Evolutionary conservation across 768 basidiomycete genomes (phyloP), one percentile per base, ranked within the genome.

Genomic region (Tricholoma hemisulphureum): DNA sequence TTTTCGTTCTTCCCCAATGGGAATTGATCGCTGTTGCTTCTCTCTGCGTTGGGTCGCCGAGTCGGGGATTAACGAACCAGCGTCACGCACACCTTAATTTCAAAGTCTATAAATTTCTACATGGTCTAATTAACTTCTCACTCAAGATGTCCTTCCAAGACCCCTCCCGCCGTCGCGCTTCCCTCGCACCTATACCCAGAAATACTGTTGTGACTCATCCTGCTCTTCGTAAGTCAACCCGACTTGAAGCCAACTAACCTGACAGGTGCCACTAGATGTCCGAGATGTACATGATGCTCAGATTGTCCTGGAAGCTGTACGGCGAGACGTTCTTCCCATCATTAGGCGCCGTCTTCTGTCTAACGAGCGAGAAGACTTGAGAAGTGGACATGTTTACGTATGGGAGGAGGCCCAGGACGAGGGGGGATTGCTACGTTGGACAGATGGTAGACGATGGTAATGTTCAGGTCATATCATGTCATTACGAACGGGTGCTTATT

Each of bases 371-470:
- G 88, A 89, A 31, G 83, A 86, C 39, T 75, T 92, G 4, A 68
- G 68, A 35, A 88, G 88, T 51, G 90, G 90, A 2, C 88, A 91
- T 58, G 82, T 92, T 39, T 92, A 90, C 63, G 90, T 92, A 35
- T 92, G 90, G 90, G 89, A 92, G 64, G 90, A 92, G 69, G 87
- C 88, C 3, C 89, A 88, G 61, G 89, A 89, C 50, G 87, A 86
- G 50, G 85, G 83, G 6, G 77, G 77, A 16, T 73, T 89, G 34
- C 75, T 91, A 57, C 80, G 90, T 23, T 91, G 90, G 90, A 92
- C 90, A 16, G 90, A 92, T 67, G 90, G 90, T 13, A 77, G 88
- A 61, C 76, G 90, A 73, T 92, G 90, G 90, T 85, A 69, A 48
- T 75, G 56, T 21, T 16, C 16, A 8, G 9, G 18, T 29, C 26